Conservation (phyloP, 1,284 basidiomycete species). For the Leccinum ponderosum region DNA sequence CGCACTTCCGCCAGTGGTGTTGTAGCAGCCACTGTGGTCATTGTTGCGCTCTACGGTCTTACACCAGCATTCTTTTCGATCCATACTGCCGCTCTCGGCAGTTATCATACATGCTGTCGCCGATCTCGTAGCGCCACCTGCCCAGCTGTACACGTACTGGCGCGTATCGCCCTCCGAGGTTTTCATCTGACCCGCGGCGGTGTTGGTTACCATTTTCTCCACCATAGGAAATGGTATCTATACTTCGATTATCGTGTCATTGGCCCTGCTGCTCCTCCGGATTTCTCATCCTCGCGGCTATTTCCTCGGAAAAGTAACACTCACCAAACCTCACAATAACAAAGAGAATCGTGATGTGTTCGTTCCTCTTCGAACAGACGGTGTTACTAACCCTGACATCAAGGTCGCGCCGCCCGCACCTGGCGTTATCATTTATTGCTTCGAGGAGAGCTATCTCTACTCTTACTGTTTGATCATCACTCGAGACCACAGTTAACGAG, state of each 20-base stretch:
- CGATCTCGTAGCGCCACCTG: slow-evolving; percentile 87
- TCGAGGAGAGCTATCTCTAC: slow-evolving; percentile 93
- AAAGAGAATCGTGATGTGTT: slow-evolving; percentile 71
- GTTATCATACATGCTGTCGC: slow-evolving; percentile 96
- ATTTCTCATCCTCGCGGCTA: slow-evolving; percentile 88
- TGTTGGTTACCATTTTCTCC: slow-evolving; percentile 87
- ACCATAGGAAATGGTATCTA: slow-evolving; percentile 96
- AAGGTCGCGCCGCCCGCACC: slow-evolving; percentile 81
- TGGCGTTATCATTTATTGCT: slow-evolving; percentile 90
- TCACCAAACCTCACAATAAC: slow-evolving; percentile 38
- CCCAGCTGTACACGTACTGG: slow-evolving; percentile 93
- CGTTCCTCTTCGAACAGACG: slow-evolving; percentile 69
- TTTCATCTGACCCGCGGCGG: slow-evolving; percentile 87
- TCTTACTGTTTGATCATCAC: slow-evolving; percentile 86
- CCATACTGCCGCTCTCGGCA: slow-evolving; percentile 79
- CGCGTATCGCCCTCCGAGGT: slow-evolving; percentile 92
- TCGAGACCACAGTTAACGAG: too few species aligned
- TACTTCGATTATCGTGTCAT: slow-evolving; percentile 80
- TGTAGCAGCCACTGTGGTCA: slow-evolving; percentile 84
- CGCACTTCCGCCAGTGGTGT: slow-evolving; percentile 93
- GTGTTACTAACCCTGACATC: slow-evolving; percentile 71
- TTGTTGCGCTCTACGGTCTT: slow-evolving; percentile 93
- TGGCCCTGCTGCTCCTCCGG: slow-evolving; percentile 85
- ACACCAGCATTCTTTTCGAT: slow-evolving; percentile 91
- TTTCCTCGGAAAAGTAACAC: slow-evolving; percentile 81